Percentiles rank a stretch among this genome's conserved stretches.
phyloP scores from a whole-genome alignment of 257 asterid genomes.

The Gardenia jasminoides region DNA sequence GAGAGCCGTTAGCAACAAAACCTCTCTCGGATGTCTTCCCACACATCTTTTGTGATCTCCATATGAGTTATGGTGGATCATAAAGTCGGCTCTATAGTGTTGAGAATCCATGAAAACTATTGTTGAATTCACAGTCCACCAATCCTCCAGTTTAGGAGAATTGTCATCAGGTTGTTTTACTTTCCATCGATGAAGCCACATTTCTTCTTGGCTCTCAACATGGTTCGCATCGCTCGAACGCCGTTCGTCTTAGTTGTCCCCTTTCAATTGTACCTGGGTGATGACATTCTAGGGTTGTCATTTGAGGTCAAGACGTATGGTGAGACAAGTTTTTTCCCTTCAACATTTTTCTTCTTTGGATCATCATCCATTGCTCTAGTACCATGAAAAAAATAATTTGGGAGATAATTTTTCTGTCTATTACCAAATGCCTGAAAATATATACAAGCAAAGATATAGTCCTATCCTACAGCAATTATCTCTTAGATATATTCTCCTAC shows the following conservation, averaged over 20 bases:
- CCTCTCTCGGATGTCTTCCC: not conserved
- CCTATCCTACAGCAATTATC: not conserved
- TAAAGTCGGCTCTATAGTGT: not conserved
- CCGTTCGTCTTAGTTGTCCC: too few species aligned
- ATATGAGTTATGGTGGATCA: not conserved
- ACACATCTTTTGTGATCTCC: not conserved
- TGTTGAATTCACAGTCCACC: too few species aligned
- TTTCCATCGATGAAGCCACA: too few species aligned
- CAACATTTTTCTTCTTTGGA: not conserved
- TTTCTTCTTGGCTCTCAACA: too few species aligned
- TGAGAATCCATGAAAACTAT: not conserved
- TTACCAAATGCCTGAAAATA: not conserved
- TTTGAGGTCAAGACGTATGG: not conserved
- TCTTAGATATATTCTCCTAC: too few species aligned
- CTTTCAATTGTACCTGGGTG: too few species aligned
- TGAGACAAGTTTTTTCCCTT: not conserved
- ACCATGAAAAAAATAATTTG: not conserved
- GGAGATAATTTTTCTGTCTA: not conserved
- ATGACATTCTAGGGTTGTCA: not conserved
- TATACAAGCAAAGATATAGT: too few species aligned
- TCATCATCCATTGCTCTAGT: not conserved
- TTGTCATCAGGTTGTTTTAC: too few species aligned
- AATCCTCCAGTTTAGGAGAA: too few species aligned
- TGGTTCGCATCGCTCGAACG: too few species aligned
- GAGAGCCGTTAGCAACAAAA: too few species aligned